Evolutionary conservation across 78 protist species (phyloP), one percentile per base, ranked within the genome.

Genomic region (Dictyostelium firmibasis): DNA sequence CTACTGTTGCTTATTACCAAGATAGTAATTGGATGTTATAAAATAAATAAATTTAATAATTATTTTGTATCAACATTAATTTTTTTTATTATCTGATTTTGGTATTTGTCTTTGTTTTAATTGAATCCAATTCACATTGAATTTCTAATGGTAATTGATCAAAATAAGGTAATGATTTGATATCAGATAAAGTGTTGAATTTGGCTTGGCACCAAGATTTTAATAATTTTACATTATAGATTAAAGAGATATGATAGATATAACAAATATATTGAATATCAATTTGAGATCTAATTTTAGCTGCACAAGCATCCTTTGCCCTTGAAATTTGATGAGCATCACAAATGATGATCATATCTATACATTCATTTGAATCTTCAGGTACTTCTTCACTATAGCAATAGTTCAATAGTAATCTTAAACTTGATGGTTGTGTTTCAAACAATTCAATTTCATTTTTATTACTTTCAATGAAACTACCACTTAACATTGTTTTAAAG

Each of bases 401-500:
- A 67, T 81, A 89, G 29, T 44, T n/a, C 2, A 89, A 57, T 44
- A 89, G 74, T 27, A 31, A 8, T 27, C 35, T n/a, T 4, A 89
- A 41, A 9, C 29, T 13, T 9, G 31, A 9, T 3, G 31, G 11
- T 7, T 47, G 8, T 1, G 77, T 57, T 38, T 89, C 94, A 43
- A 64, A 69, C 23, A 89, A n/a, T 41, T 89, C 69, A 29, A 89
- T 81, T 13, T 38, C 74, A 11, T 69, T 67, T 84, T 76, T 89
- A 25, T 76, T 35, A 4, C 38, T 81, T 27, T 89, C 94, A 3
- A 81, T 20, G 38, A 89, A 89, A 20, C 29, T 27, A 43, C 94
- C 94, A 47, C n/a, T n/a, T 35, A 88, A 79, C 93, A 88, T 88
- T 47, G 74, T 78, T 44, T 79, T 76, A 31, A 88, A 88, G 20